Percentiles rank a stretch among this genome's conserved stretches.
These are phyloP conservation scores for Physcomitrellopsis africana DNA, from an alignment of 225 moss, liverwort and hornwort genomes.

Conservation along the genomic window DNA sequence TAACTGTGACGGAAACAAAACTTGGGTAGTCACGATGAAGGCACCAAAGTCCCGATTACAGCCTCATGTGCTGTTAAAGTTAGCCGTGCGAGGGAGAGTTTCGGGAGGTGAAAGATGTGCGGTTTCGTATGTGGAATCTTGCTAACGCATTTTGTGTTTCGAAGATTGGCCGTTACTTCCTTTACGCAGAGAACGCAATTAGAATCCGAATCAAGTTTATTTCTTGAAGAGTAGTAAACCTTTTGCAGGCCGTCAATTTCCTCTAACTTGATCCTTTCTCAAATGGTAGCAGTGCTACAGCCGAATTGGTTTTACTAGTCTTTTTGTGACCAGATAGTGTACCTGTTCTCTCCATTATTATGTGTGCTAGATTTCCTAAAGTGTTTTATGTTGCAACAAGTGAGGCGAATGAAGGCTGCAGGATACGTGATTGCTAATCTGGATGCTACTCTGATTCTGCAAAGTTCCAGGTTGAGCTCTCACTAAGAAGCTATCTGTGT, in stretches of 20 bases:
- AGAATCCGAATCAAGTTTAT: not conserved
- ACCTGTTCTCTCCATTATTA: not conserved
- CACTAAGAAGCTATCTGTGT: slow-evolving; percentile 86
- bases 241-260: no score
- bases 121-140: not conserved
- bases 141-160: not conserved
- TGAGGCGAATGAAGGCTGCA: slow-evolving; percentile 87
- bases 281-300: no score
- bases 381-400: slow-evolving; percentile 40
- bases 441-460: slow-evolving; percentile 92
- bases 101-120: not conserved
- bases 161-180: not conserved
- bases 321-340: not conserved
- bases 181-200: not conserved
- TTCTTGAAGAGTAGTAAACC: not conserved
- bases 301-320: no score
- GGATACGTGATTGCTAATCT: slow-evolving; percentile 85
- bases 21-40: not conserved
- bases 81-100: not conserved
- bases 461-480: slow-evolving; percentile 94
- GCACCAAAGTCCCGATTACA: not conserved
- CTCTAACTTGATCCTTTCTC: no score
- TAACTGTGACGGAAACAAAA: not conserved
- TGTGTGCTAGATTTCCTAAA: slow-evolving; percentile 4
- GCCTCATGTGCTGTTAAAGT: not conserved